phyloP scores from a whole-genome alignment of 2,329 filamentous ascomycete genomes.

The Lachnellula arida region DNA sequence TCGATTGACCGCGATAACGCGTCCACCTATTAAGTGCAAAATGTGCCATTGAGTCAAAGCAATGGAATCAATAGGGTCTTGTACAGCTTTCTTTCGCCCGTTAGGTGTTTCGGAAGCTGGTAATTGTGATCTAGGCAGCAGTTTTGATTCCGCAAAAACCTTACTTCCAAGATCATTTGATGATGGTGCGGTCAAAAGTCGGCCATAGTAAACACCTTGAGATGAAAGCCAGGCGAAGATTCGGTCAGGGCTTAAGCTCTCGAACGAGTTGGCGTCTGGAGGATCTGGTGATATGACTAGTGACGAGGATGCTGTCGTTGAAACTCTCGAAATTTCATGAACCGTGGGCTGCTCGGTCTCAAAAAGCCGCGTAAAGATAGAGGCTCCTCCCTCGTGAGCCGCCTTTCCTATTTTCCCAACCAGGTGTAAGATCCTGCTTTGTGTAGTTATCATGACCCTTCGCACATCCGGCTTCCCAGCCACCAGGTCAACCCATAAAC shows the following conservation, averaged over 20 bases:
- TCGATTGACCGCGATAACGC: constrained; percentile 80
- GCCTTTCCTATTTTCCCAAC: constrained; percentile 70
- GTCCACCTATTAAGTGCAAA: constrained; percentile 73
- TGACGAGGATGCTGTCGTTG: constrained; percentile 55
- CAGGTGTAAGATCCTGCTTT: constrained; percentile 73
- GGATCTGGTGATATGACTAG: constrained; percentile 74
- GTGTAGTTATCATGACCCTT: constrained; percentile 75
- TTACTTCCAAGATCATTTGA: constrained; percentile 64
- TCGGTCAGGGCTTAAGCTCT: constrained; percentile 59
- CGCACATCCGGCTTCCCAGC: constrained; percentile 63
- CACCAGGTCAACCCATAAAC: constrained; percentile 77
- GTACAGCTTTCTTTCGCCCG: constrained; percentile 58
- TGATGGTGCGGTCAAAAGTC: constrained; percentile 58
- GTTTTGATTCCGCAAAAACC: constrained; percentile 73
- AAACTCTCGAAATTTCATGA: constrained; percentile 64
- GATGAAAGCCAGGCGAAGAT: constrained; percentile 88
- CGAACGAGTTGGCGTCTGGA: constrained; percentile 48
- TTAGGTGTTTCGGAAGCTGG: constrained; percentile 61
- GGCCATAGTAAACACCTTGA: constrained; percentile 85
- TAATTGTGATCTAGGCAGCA: constrained; percentile 70
- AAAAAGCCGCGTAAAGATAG: constrained; percentile 83
- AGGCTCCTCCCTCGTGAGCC: constrained; percentile 72
- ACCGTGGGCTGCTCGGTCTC: constrained; percentile 76
- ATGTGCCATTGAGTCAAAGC: constrained; percentile 93
- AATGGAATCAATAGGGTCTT: constrained; percentile 74